A percentile compares a stretch with the other conserved stretches of the same genome.
Conservation (phyloP, 1,139 yeast genomes). For the Kurtzmaniella quercitrusa region DNA sequence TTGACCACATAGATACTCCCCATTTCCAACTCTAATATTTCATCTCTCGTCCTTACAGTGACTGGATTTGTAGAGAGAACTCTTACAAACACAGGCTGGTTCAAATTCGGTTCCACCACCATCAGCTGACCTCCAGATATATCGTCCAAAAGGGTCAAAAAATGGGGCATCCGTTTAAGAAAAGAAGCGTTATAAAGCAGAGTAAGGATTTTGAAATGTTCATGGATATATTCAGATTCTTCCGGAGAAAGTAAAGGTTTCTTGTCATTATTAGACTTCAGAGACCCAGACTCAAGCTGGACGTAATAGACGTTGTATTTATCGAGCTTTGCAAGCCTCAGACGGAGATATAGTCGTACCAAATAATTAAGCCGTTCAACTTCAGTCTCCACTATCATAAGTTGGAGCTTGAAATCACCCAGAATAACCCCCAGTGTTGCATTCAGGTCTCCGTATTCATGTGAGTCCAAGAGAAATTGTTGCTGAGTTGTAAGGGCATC, state of each 20-base stretch:
- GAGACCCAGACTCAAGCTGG: conserved; percentile 10
- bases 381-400: conserved; percentile 87
- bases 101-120: conserved; percentile 74
- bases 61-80: conserved; percentile 37
- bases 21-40: conserved; percentile 56
- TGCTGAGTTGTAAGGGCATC: conserved; percentile 62
- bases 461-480: conserved; percentile 63
- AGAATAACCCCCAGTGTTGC: conserved; percentile 35
- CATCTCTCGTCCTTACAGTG: conserved; percentile 35
- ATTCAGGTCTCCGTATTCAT: conserved; percentile 44
- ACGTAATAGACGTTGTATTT: conserved; percentile 56
- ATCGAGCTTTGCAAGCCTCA: conserved; percentile 74
- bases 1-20: conserved; percentile 77
- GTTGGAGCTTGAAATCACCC: conserved; percentile 71
- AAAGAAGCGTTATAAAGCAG: conserved; percentile 68
- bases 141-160: conserved; percentile 72
- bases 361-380: conserved; percentile 81
- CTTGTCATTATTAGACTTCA: conserved; percentile 18
- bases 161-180: conserved; percentile 61
- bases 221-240: conserved; percentile 58
- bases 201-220: conserved; percentile 62
- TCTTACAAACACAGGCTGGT: conserved; percentile 70
- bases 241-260: conserved; percentile 44
- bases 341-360: conserved; percentile 72
- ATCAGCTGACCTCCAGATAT: conserved; percentile 70